Base-by-base conservation (phyloP, 176 grass and related monocot species). In the Bolboschoenus planiculmis region DNA sequence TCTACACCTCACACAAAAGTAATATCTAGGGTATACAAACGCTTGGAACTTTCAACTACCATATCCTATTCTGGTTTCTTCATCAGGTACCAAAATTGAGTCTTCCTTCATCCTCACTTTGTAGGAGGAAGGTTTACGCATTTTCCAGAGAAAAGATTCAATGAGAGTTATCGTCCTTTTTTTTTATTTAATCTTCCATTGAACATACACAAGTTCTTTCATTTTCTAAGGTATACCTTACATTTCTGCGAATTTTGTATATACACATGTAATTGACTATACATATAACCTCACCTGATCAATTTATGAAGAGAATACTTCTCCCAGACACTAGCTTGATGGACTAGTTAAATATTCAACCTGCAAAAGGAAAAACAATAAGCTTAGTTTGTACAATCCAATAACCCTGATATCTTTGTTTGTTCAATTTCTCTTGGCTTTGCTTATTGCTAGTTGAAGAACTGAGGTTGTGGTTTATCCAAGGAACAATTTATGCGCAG, bases 321-420 rank as follows among this genome's bases (percentile, higher is more conserved):
- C 44, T 20, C 1, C 26, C 26, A 51, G 13, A 33, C 26, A 33
- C 11, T 43, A 75, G 14, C 44, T 51, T 50, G 26, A 42, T 3
- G 2, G 13, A 51, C 11, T 76, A 40, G 13, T 40, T 33, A 50
- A 9, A 51, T 33, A 76, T 76, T 48, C 3, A 30, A 76, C 44
- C 72, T 76, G 23, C 26, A 76, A 76, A 31, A 44, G 21, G 14
- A 75, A 75, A 75, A 15, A 71, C 66, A 75, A 75, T 50, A 48
- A 27, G 13, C 43, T 50, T 75, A 75, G 24, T 31, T 50, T 50
- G 23, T 75, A 50, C 23, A 75, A 75, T 16, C 10, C 10, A 47
- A 46, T 39, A 46, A 48, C 21, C 40, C 70, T 23, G 15, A 47
- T 4, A 46, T 29, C 7, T 8, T 67, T 46, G 5, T 15, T 47